phyloP scores from a whole-genome alignment of 2,329 filamentous ascomycete genomes.

The Ilyonectria robusta region DNA sequence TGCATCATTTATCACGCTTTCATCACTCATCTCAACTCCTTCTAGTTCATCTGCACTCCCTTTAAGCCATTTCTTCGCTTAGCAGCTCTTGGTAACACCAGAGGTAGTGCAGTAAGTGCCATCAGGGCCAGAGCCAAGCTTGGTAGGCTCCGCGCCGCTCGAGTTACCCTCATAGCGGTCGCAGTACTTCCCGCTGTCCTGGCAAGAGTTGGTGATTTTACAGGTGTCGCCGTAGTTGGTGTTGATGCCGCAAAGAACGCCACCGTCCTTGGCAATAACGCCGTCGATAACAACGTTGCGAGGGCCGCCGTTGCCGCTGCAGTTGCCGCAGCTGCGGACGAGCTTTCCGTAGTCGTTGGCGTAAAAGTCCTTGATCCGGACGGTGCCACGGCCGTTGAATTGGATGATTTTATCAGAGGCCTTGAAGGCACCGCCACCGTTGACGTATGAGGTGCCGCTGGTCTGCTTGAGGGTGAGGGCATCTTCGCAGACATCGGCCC shows the following conservation, averaged over 20 bases:
- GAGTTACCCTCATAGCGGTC: too few relatives aligned
- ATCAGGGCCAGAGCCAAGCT: too few relatives aligned
- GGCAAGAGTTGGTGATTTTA: background rate
- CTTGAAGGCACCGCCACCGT: background rate
- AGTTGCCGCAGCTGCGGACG: background rate
- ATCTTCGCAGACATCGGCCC: too few relatives aligned
- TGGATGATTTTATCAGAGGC: background rate
- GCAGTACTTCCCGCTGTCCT: background rate
- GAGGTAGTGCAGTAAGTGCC: too few relatives aligned
- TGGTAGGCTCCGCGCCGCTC: too few relatives aligned
- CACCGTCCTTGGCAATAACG: background rate
- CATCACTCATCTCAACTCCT: too few relatives aligned
- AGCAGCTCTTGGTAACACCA: too few relatives aligned
- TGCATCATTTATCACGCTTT: too few relatives aligned
- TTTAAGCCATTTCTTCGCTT: too few relatives aligned
- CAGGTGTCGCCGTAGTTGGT: background rate
- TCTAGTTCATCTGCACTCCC: too few relatives aligned
- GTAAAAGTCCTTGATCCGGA: background rate
- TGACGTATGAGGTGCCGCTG: background rate
- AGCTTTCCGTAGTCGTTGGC: background rate
- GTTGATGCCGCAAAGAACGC: background rate
- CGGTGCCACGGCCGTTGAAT: background rate
- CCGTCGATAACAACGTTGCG: background rate
- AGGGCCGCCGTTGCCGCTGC: background rate
- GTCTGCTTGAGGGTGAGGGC: too few relatives aligned